Conservation (phyloP, 306 rosid species). For the Sicyos baderoa region DNA sequence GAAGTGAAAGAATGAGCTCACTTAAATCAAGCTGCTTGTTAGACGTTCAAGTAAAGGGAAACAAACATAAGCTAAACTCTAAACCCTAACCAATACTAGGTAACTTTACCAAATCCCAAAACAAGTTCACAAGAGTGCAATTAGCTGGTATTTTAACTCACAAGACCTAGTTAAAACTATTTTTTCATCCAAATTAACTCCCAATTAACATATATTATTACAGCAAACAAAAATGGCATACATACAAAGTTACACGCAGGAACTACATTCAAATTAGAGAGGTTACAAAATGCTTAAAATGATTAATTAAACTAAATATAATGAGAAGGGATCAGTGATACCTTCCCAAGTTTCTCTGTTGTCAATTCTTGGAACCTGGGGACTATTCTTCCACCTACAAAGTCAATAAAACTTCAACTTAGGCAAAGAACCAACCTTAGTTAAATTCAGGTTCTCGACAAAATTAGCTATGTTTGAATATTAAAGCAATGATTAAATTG, state of each 20-base stretch:
- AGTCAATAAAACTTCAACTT: conserved; percentile 19
- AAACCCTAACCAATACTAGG: neutral
- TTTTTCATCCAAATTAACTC: neutral
- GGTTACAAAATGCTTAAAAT: neutral
- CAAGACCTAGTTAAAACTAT: neutral
- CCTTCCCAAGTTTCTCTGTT: conserved; percentile 88
- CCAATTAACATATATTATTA: neutral
- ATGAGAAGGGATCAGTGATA: conserved; percentile 21
- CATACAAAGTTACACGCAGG: neutral
- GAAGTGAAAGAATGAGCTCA: neutral
- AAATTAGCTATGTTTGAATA: neutral
- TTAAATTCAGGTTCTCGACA: neutral
- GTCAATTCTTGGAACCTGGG: conserved; percentile 96
- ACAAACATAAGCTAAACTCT: neutral
- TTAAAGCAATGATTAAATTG: neutral
- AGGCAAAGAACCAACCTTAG: neutral
- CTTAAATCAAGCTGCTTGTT: neutral
- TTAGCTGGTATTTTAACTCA: neutral
- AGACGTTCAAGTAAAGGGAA: neutral
- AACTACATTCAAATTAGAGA: neutral
- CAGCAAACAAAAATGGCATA: neutral
- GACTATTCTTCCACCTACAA: conserved; percentile 92
- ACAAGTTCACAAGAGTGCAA: neutral
- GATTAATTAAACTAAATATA: neutral
- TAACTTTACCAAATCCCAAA: neutral